Percentiles rank a stretch among this genome's conserved stretches.
phyloP scores from a whole-genome alignment of 129 eudicot species.

The Arctium lappa region DNA sequence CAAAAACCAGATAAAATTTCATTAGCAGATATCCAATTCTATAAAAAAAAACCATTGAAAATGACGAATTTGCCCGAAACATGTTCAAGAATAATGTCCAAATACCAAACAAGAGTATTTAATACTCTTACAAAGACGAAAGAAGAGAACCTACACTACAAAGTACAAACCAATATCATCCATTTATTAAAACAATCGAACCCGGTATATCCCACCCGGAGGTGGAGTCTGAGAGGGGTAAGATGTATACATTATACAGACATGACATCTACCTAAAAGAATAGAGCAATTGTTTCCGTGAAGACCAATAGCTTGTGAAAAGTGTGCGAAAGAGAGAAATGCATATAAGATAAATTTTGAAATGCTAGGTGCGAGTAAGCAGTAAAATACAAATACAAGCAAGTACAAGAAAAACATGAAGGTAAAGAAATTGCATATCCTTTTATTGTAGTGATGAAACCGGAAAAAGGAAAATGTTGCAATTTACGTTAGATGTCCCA shows the following conservation, averaged over 20 bases:
- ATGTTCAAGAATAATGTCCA: not conserved
- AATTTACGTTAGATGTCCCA: not conserved
- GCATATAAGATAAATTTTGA: too few species aligned
- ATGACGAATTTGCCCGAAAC: not conserved
- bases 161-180: not conserved
- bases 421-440: not conserved
- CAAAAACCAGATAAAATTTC: not conserved
- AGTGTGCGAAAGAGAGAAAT: too few species aligned
- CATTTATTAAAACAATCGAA: too few species aligned
- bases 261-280: too few species aligned
- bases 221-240: not conserved
- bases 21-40: constrained; percentile 15
- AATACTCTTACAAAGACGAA: not conserved
- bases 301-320: too few species aligned
- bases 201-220: not conserved
- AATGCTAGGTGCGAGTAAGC: too few species aligned
- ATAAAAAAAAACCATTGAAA: not conserved
- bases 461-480: not conserved
- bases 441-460: not conserved
- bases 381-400: too few species aligned
- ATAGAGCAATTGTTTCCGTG: too few species aligned
- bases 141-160: not conserved
- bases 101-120: too few species aligned
- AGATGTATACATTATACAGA: too few species aligned
- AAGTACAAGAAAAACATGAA: too few species aligned